phyloP scores from a whole-genome alignment of 2,329 filamentous ascomycete genomes.

The Epichloe brachyelytri region DNA sequence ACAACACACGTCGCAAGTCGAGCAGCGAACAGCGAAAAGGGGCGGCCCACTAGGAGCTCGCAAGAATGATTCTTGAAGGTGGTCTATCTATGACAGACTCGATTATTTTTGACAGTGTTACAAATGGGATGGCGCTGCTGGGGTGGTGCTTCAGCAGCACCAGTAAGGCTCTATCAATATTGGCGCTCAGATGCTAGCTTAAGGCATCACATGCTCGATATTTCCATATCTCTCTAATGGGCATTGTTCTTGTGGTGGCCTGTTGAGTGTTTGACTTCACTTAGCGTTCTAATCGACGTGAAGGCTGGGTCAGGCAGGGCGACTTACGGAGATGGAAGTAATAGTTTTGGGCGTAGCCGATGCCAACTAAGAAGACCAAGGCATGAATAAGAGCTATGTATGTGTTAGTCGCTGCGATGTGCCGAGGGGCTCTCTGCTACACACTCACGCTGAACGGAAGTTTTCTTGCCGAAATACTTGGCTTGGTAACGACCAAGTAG shows the following conservation, averaged over 20 bases:
- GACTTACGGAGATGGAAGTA: constrained; percentile 98
- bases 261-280: constrained; percentile 24
- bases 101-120: constrained; percentile 1
- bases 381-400: constrained; percentile 71
- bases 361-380: constrained; percentile 60
- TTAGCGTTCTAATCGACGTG: constrained; percentile 3
- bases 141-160: constrained; percentile 10
- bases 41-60: background rate
- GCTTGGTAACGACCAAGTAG: constrained; percentile 80
- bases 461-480: constrained; percentile 91
- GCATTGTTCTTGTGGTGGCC: constrained; percentile 99
- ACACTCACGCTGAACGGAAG: constrained; percentile 85
- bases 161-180: constrained; percentile 31
- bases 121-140: constrained; percentile 1
- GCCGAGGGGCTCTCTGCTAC: constrained; percentile 23
- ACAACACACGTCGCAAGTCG: background rate
- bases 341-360: constrained; percentile 97
- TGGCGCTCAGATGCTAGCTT: constrained; percentile 9
- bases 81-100: background rate
- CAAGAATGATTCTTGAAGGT: background rate
- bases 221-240: constrained; percentile 51
- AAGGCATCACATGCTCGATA: background rate
- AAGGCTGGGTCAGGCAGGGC: constrained; percentile 1
- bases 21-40: background rate
- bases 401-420: constrained; percentile 10